A percentile compares a stretch with the other conserved stretches of the same genome.
Evolutionary conservation across 2,329 filamentous ascomycete genomes (phyloP).

Genomic region (Zasmidium angulare): DNA sequence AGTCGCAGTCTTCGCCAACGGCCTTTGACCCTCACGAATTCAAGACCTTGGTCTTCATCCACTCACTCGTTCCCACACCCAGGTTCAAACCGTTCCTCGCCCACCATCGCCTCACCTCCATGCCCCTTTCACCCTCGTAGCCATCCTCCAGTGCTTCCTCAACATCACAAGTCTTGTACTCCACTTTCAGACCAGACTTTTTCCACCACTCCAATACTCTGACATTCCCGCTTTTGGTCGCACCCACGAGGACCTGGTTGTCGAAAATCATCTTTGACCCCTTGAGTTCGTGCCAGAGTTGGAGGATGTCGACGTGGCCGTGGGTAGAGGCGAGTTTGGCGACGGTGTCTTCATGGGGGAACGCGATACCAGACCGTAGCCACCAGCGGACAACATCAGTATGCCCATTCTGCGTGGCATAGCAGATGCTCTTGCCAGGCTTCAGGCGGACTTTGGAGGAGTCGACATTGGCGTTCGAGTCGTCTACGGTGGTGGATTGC

Average conservation of each 20-base stretch:
- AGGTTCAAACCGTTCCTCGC: conserved; percentile 78
- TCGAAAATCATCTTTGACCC: conserved; percentile 80
- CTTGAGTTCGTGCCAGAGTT: conserved; percentile 75
- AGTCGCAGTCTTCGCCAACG: conserved; percentile 2
- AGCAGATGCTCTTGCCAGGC: conserved; percentile 79
- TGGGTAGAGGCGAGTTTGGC: conserved; percentile 81
- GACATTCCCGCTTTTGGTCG: conserved; percentile 83
- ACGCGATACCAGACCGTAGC: conserved; percentile 76
- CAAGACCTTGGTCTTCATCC: conserved; percentile 79
- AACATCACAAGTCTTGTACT: conserved; percentile 94
- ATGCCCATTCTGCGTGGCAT: conserved; percentile 79
- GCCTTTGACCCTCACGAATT: conserved; percentile 8
- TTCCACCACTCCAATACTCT: conserved; percentile 93
- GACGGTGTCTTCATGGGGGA: conserved; percentile 77
- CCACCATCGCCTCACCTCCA: conserved; percentile 82
- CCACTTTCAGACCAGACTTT: conserved; percentile 70
- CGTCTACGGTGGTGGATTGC: conserved; percentile 40
- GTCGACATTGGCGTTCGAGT: conserved; percentile 28
- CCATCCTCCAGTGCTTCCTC: conserved; percentile 92
- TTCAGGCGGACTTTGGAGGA: conserved; percentile 59
- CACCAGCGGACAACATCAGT: conserved; percentile 81
- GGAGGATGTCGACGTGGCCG: conserved; percentile 79
- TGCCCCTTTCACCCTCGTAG: conserved; percentile 65
- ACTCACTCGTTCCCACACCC: conserved; percentile 79
- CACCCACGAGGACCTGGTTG: conserved; percentile 77